Conservation (phyloP, 2,329 filamentous ascomycete genomes). For the Aspergillus jensenii region DNA sequence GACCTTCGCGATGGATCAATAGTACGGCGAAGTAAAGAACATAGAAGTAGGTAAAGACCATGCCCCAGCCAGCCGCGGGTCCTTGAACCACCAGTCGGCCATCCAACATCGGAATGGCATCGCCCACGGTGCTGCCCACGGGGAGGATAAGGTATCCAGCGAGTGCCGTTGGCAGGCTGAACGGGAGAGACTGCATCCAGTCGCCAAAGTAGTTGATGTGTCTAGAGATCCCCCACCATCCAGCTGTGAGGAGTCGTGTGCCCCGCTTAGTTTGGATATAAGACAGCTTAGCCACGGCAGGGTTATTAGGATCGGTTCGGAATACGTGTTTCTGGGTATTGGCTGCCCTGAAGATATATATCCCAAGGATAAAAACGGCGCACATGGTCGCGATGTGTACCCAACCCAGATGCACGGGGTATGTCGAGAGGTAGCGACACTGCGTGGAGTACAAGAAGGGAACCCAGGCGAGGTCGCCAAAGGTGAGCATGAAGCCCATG, state of each 20-base stretch:
- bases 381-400: constrained; percentile 63
- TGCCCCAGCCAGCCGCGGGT: constrained; percentile 64
- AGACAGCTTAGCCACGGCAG: constrained; percentile 72
- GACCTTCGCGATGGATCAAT: constrained; percentile 75
- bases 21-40: constrained; percentile 83
- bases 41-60: constrained; percentile 88
- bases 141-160: constrained; percentile 70
- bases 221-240: constrained; percentile 86
- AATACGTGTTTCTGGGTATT: constrained; percentile 92
- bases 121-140: not conserved
- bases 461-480: constrained; percentile 87
- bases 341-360: constrained; percentile 80
- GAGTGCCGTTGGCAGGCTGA: constrained; percentile 77
- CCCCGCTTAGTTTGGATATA: constrained; percentile 81
- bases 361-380: constrained; percentile 67
- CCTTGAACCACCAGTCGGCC: constrained; percentile 14
- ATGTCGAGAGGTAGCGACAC: constrained; percentile 74
- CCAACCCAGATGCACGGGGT: constrained; percentile 72
- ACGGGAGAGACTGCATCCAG: constrained; percentile 88
- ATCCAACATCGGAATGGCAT: constrained; percentile 50
- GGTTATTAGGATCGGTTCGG: constrained; percentile 79
- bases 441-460: constrained; percentile 84
- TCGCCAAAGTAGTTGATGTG: constrained; percentile 95
- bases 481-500: constrained; percentile 88
- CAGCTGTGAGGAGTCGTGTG: constrained; percentile 73